Conservation (phyloP, 163 green algal genomes). For the Coccomyxa subellipsoidea region DNA sequence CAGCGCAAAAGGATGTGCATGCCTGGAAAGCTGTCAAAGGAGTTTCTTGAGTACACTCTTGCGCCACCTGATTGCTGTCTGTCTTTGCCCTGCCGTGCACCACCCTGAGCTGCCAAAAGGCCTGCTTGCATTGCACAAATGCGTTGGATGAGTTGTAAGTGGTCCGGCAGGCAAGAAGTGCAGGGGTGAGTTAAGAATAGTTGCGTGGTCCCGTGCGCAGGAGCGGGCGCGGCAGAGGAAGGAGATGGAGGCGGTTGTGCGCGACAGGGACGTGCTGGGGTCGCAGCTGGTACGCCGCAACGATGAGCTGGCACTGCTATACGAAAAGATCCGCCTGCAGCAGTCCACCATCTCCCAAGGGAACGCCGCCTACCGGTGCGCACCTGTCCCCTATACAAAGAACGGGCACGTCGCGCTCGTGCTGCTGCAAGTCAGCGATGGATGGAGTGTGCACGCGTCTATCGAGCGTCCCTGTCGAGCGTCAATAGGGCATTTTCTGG, state of each 20-base stretch:
- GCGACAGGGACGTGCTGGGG: slow-evolving; percentile 84
- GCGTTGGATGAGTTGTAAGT: too few relatives aligned
- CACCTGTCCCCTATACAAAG: not conserved
- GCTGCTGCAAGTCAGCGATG: not conserved
- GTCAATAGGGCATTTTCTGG: not conserved
- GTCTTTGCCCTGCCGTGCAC: too few relatives aligned
- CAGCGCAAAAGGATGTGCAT: too few relatives aligned
- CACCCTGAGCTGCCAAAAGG: too few relatives aligned
- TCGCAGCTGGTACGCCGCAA: slow-evolving; percentile 86
- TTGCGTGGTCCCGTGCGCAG: slow-evolving; percentile 33
- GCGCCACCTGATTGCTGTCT: too few relatives aligned
- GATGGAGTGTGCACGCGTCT: not conserved
- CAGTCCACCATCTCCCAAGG: slow-evolving; percentile 76
- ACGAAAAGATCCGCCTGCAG: slow-evolving; percentile 95
- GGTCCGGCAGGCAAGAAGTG: too few relatives aligned
- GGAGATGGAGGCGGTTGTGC: slow-evolving; percentile 84
- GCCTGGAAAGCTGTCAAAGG: too few relatives aligned
- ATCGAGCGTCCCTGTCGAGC: not conserved
- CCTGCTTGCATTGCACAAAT: too few relatives aligned
- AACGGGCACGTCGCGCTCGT: not conserved
- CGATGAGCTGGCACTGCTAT: slow-evolving; percentile 88
- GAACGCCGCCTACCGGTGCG: slow-evolving; percentile 80
- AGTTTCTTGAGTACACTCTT: not conserved
- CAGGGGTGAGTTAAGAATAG: too few relatives aligned
- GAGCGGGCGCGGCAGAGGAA: slow-evolving; percentile 80